Conservation (phyloP, 2,329 filamentous ascomycete species). For the Pezicula radicicola region DNA sequence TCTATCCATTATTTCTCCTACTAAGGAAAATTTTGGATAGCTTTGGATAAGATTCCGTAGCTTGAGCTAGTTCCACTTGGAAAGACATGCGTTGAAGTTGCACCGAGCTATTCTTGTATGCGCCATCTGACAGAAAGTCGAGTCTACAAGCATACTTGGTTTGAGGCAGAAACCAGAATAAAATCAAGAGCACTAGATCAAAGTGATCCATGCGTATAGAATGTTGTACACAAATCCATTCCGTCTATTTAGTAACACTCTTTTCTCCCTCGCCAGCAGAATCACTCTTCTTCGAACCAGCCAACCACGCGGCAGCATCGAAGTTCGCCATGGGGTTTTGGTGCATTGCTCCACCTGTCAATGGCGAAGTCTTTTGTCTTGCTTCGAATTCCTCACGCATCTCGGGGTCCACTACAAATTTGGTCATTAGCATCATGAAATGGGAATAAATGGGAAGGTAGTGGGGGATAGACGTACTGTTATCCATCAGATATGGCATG, state of each 20-base stretch:
- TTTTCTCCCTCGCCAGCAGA: neutral
- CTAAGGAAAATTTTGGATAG: too few species aligned
- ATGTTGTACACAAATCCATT: too few species aligned
- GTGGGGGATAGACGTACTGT: slow-evolving; percentile 62
- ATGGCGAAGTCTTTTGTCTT: slow-evolving; percentile 73
- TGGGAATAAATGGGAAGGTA: neutral
- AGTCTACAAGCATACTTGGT: too few species aligned
- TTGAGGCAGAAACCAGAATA: too few species aligned
- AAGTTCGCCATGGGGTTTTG: slow-evolving; percentile 55
- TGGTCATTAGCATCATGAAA: slow-evolving; percentile 3
- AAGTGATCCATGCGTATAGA: too few species aligned
- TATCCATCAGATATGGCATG: slow-evolving; percentile 93
- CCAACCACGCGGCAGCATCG: slow-evolving; percentile 67
- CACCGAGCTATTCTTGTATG: too few species aligned
- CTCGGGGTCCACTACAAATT: slow-evolving; percentile 86
- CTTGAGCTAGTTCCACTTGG: too few species aligned
- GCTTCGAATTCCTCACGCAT: slow-evolving; percentile 90
- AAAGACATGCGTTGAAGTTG: too few species aligned
- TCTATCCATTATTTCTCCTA: too few species aligned
- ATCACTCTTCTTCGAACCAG: slow-evolving; percentile 32
- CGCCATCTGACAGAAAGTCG: too few species aligned
- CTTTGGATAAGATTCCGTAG: too few species aligned
- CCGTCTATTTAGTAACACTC: slow-evolving; percentile 13
- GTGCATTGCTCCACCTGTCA: slow-evolving; percentile 51
- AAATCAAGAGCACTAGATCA: too few species aligned